These are phyloP conservation scores for Triglochin maritima DNA, from an alignment of 106 monocot genomes.

Conservation along the genomic window DNA sequence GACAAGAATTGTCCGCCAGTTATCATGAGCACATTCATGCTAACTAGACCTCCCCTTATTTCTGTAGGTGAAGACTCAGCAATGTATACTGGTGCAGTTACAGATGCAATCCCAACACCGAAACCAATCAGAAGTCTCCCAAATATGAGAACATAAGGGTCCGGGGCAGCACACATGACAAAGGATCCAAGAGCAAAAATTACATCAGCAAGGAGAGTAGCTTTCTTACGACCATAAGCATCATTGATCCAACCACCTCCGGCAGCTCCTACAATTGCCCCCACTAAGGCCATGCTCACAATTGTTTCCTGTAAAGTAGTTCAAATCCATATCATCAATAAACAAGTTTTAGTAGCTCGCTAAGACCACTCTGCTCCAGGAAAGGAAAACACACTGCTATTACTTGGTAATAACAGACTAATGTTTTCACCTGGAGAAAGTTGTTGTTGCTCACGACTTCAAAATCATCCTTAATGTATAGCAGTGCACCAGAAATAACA, in stretches of 20 bases:
- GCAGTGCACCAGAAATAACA: conserved; percentile 92
- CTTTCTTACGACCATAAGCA: conserved; percentile 75
- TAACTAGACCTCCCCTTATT: conserved; percentile 79
- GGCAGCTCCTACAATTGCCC: conserved; percentile 77
- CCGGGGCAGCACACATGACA: conserved; percentile 70
- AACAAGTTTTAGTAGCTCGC: no score
- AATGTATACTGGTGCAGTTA: conserved; percentile 92
- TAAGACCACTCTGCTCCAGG: background rate
- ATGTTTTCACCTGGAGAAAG: conserved; percentile 59
- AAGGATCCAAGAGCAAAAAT: conserved; percentile 63
- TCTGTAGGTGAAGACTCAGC: conserved; percentile 94
- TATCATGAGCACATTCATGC: conserved; percentile 95
- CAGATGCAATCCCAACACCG: conserved; percentile 82
- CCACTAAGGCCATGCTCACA: conserved; percentile 92
- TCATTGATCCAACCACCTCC: conserved; percentile 92
- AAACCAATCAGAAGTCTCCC: conserved; percentile 85
- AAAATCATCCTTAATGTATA: conserved; percentile 88
- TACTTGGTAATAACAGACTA: background rate
- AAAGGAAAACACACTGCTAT: no score
- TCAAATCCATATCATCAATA: background rate
- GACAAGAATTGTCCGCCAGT: conserved; percentile 89
- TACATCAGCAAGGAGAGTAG: conserved; percentile 73
- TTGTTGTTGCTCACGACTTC: conserved; percentile 44
- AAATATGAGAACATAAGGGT: conserved; percentile 67
- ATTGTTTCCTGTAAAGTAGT: conserved; percentile 65